These are phyloP conservation scores for Schwanniomyces occidentalis DNA, from an alignment of 805 yeast species.

Conservation along the genomic window DNA sequence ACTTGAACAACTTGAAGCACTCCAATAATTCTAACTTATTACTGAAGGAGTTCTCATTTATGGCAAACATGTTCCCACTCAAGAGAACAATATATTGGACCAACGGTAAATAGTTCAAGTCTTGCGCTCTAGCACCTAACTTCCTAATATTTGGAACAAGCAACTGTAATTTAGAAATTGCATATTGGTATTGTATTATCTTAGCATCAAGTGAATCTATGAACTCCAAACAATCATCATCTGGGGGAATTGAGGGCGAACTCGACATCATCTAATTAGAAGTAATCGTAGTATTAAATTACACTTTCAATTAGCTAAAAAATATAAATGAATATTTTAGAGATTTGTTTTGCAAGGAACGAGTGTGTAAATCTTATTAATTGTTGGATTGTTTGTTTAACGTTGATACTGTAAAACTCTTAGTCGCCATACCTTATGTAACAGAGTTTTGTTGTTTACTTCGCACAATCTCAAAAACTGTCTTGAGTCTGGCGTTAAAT, in stretches of 20 bases:
- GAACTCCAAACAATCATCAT: constrained; percentile 3
- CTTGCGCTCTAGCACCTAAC: constrained; percentile 15
- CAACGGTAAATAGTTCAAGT: constrained; percentile 22
- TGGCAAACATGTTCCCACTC: constrained; percentile 33
- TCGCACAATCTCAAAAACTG: no score
- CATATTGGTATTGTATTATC: constrained; percentile 58
- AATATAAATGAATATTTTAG: no score
- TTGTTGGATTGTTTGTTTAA: no score
- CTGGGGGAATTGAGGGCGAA: background rate
- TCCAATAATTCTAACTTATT: constrained; percentile 28
- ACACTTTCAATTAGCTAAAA: no score
- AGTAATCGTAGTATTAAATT: no score
- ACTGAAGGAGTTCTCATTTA: constrained; percentile 34
- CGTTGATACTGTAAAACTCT: no score
- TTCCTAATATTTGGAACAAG: constrained; percentile 32
- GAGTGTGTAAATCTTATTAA: no score
- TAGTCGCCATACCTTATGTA: no score
- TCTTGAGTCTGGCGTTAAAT: no score
- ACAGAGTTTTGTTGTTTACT: no score
- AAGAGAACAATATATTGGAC: constrained; percentile 37
- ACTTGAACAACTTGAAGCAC: constrained; percentile 26
- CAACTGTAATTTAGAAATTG: constrained; percentile 46
- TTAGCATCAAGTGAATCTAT: constrained; percentile 55
- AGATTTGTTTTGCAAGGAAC: no score
- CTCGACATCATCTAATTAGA: no score